Base-by-base conservation (phyloP, 192 early-diverging fungal species). In the Phycomyces nitens region DNA sequence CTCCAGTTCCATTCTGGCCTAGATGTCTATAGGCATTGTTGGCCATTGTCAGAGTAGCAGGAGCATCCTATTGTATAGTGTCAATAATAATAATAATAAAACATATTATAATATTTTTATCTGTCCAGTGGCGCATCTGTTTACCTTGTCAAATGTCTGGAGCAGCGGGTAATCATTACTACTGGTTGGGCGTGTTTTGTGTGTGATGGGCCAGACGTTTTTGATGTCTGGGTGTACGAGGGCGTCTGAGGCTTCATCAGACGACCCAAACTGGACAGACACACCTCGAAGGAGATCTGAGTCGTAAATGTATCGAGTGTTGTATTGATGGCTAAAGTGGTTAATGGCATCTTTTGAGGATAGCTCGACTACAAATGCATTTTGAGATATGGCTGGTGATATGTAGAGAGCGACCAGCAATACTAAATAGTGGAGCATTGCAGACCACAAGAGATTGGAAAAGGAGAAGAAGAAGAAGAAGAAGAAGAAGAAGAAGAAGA, bases 1-100 rank as follows among this genome's bases (percentile, higher is more conserved):
- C 65, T 16, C 84, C 86, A 62, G 71, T 77, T 2, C 88, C 88
- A 40, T 69, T 75, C 42, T 80, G 62, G 5, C 75, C 75, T 42
- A 85, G 70, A 9, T 70, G 60, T 20, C 69, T 60, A n/a, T 81
- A 80, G 9, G 76, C 76, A 53, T 58, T 64, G 41, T 76, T 67
- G 0, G 79, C 81, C 10, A 77, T 80, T 4, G 85, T 88, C 68
- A 75, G 62, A 9, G 76, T 72, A 43, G 82, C 75, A 26, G 67
- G 27, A 29, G 62, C 67, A 29, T 60, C 62, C 69, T 70, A 64
- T n/a, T 34, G 7, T 2, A 34, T 34, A 34, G 7, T 34, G 29
- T 34, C 2, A 34, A 34, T 34, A 34, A 34, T 5, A 34, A 34
- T 34, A 34, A 34, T 5, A 5, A 34, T 5, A 34, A 34, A 34